Base-by-base conservation (phyloP, 306 rosid genomes). In the Vicia faba region DNA sequence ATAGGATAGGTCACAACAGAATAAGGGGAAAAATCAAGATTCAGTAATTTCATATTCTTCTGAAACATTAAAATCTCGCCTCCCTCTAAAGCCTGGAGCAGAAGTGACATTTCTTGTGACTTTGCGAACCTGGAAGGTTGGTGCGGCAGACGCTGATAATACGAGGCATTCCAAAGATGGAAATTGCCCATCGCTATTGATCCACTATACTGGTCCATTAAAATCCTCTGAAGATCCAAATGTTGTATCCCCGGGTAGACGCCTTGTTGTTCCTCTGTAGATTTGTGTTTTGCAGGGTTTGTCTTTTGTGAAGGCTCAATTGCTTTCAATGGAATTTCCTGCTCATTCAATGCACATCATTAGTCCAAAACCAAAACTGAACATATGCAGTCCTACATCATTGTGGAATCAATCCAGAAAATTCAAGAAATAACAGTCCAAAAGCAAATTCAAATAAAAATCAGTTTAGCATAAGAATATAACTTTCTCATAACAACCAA, bases 311-410 rank as follows among this genome's bases (percentile, higher is more conserved):
- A 95, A 90, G 83, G 99, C 99, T 63, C 88, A 86, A 49, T 80
- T 95, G 79, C 97, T 95, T 69, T 90, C 96, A 15, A 90, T 95
- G 99, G 99, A 95, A 63, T 88, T 95, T 88, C 97, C 99, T 61
- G 99, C 97, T 31, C 86, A 86, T 55, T n/a, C n/a, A n/a, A n/a
- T n/a, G n/a, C n/a, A n/a, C n/a, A n/a, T n/a, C n/a, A n/a, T n/a
- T n/a, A n/a, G n/a, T n/a, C n/a, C n/a, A n/a, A n/a, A n/a, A n/a
- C n/a, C n/a, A n/a, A n/a, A n/a, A n/a, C n/a, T n/a, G n/a, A n/a
- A n/a, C n/a, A n/a, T n/a, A n/a, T n/a, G n/a, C n/a, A n/a, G n/a
- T n/a, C n/a, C n/a, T n/a, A n/a, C n/a, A n/a, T n/a, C n/a, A n/a
- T n/a, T n/a, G n/a, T n/a, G n/a, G n/a, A n/a, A n/a, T n/a, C n/a